Conservation (phyloP, 306 rosid genomes). For the Canavalia ensiformis region DNA sequence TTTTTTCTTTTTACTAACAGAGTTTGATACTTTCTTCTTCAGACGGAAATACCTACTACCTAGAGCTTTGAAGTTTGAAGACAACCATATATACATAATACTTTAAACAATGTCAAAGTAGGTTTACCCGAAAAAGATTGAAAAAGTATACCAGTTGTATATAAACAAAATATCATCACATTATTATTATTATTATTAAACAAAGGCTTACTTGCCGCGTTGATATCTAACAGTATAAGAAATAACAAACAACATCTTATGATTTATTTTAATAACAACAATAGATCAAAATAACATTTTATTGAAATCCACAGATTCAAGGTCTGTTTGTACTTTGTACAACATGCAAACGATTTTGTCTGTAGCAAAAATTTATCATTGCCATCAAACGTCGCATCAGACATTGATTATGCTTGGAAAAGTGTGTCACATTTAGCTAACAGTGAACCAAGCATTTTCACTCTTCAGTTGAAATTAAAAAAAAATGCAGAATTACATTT, state of each 20-base stretch:
- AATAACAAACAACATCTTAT: background rate
- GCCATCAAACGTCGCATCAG: too few relatives aligned
- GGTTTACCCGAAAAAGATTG: background rate
- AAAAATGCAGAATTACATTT: too few relatives aligned
- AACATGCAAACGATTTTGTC: too few relatives aligned
- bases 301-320: background rate
- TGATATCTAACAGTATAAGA: background rate
- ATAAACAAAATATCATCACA: background rate
- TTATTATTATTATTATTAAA: background rate
- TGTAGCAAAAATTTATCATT: too few relatives aligned
- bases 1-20: too few relatives aligned
- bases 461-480: too few relatives aligned
- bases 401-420: too few relatives aligned
- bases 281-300: background rate
- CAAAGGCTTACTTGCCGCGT: background rate
- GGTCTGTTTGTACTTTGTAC: background rate
- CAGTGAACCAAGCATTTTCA: too few relatives aligned
- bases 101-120: slow-evolving; percentile 4
- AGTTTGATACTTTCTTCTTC: too few relatives aligned
- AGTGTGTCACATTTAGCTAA: too few relatives aligned
- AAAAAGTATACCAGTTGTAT: background rate
- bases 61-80: too few relatives aligned
- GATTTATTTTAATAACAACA: background rate
- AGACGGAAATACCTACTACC: too few relatives aligned
- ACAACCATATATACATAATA: background rate